Evolutionary conservation across 148 eudicot species (phyloP).

Genomic region (Chenopodium album): DNA sequence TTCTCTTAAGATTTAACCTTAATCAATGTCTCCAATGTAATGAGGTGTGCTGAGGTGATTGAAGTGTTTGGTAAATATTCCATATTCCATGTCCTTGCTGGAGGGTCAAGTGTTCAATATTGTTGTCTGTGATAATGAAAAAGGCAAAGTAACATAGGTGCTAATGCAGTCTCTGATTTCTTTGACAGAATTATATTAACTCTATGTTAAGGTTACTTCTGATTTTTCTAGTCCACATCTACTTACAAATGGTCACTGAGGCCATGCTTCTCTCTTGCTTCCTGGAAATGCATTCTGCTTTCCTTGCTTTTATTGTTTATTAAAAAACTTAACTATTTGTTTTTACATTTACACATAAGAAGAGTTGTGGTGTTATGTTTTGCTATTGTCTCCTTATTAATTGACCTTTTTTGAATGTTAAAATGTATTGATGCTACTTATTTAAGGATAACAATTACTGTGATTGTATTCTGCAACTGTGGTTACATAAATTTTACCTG

Average conservation of each 20-base stretch:
- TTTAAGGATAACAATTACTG: too few species aligned
- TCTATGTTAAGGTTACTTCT: background rate
- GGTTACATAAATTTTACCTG: background rate
- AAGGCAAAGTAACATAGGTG: background rate
- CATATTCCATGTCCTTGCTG: background rate
- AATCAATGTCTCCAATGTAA: too few species aligned
- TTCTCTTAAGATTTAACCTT: too few species aligned
- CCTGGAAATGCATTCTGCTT: background rate
- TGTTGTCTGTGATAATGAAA: background rate
- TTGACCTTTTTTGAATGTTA: background rate
- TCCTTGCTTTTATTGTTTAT: background rate
- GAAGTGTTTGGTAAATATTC: background rate
- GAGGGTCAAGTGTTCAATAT: background rate
- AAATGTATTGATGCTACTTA: background rate
- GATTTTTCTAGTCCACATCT: background rate
- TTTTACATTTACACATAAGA: background rate
- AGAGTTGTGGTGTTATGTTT: background rate
- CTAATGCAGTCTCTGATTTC: background rate
- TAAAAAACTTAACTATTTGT: background rate
- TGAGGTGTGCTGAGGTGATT: background rate
- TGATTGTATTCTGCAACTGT: background rate
- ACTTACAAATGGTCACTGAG: background rate
- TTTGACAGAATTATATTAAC: background rate
- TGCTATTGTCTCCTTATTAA: background rate
- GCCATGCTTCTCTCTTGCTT: background rate